Percentiles rank a stretch among this genome's conserved stretches.
Evolutionary conservation across 2,329 filamentous ascomycete genomes (phyloP).

Genomic region (Fusarium sp.): DNA sequence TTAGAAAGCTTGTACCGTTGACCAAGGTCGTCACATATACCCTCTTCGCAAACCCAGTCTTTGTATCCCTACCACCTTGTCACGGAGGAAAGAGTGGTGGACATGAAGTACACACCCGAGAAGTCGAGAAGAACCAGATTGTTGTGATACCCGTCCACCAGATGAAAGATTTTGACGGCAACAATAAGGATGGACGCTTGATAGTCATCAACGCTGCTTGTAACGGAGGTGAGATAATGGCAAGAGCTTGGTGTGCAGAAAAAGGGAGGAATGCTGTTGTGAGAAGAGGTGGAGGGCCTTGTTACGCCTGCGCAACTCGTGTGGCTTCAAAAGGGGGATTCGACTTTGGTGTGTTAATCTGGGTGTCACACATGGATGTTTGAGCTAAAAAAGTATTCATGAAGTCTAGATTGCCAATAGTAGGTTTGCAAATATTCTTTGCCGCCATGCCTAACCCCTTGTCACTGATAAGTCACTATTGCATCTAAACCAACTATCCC

Average conservation of each 20-base stretch:
- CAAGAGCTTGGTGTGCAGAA: conserved; percentile 16
- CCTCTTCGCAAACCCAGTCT: conserved; percentile 11
- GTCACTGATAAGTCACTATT: background rate
- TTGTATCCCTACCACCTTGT: conserved; percentile 6
- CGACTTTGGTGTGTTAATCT: conserved; percentile 2
- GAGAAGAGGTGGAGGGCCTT: conserved; percentile 4
- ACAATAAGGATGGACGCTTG: background rate
- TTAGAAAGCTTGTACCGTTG: background rate
- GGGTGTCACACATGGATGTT: background rate
- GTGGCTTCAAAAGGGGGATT: background rate
- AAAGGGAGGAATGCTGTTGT: conserved; percentile 10
- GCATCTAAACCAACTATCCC: background rate
- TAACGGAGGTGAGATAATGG: conserved; percentile 4
- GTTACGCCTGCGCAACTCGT: conserved; percentile 13
- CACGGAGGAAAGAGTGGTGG: background rate
- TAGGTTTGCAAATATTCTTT: background rate
- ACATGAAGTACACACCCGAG: conserved; percentile 1
- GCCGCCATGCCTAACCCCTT: too few species aligned
- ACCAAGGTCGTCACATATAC: conserved; percentile 5
- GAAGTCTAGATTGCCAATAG: background rate
- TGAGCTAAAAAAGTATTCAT: background rate
- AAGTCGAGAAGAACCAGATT: background rate
- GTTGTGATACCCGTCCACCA: background rate
- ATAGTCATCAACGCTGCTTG: conserved; percentile 11
- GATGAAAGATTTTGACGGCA: conserved; percentile 1